phyloP scores from a whole-genome alignment of 768 basidiomycete genomes.

The Sporobolomyces roseus region DNA sequence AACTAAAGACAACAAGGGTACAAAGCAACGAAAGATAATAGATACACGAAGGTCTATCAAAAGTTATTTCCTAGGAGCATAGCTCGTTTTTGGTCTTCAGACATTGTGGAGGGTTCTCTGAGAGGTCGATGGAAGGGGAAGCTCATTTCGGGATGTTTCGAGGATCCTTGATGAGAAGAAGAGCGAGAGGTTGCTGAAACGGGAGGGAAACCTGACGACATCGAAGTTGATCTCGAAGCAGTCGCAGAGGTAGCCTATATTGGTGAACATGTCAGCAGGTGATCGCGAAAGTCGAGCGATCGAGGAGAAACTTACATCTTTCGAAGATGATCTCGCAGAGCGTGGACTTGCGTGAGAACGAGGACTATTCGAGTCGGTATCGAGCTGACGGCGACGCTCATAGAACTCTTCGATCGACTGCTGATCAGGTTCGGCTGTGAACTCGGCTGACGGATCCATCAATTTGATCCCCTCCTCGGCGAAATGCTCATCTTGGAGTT shows the following conservation, averaged over 20 bases:
- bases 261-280: background rate
- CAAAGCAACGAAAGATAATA: background rate
- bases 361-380: no score
- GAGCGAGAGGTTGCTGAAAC: background rate
- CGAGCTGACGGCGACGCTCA: no score
- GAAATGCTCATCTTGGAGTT: constrained; percentile 6
- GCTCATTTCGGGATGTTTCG: background rate
- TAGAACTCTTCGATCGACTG: background rate
- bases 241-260: background rate
- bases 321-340: background rate
- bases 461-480: background rate
- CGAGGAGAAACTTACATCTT: background rate
- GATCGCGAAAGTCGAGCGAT: background rate
- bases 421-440: constrained; percentile 1
- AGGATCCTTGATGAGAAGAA: background rate
- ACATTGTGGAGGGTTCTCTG: background rate
- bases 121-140: constrained; percentile 3
- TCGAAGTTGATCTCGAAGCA: background rate
- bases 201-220: background rate
- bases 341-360: background rate
- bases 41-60: background rate
- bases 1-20: no score
- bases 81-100: constrained; percentile 11
- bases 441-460: constrained; percentile 7
- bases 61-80: background rate